These are phyloP conservation scores for Backusella tarrabulga DNA, from an alignment of 192 early-diverging fungal genomes.

Conservation along the genomic window DNA sequence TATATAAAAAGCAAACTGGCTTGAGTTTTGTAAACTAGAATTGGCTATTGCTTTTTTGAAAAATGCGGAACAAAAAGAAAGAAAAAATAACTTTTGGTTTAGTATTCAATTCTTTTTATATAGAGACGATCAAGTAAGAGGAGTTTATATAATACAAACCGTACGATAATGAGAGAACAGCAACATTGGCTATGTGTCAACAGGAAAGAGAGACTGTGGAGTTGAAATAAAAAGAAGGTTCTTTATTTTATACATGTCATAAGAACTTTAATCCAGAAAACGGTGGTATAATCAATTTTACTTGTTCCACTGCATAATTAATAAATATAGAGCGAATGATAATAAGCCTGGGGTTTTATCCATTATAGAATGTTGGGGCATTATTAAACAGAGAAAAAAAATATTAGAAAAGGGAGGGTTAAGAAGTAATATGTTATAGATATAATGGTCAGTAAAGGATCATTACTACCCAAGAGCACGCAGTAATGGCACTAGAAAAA, in stretches of 20 bases:
- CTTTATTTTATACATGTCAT: not conserved
- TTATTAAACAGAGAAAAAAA: not conserved
- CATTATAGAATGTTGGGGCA: not conserved
- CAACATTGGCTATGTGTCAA: not conserved
- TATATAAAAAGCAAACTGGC: not conserved
- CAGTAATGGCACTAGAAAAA: too few species aligned
- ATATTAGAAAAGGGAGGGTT: not conserved
- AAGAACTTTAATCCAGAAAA: conserved; percentile 2
- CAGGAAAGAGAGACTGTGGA: not conserved
- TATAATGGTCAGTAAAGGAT: not conserved
- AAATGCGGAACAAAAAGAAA: not conserved
- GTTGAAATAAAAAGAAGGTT: not conserved
- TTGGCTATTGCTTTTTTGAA: not conserved
- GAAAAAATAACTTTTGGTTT: not conserved
- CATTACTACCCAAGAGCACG: too few species aligned
- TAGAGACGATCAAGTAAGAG: not conserved
- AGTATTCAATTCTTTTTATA: not conserved
- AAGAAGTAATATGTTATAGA: not conserved
- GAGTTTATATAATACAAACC: not conserved
- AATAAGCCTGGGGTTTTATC: not conserved
- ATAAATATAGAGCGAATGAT: not conserved
- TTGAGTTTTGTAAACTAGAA: not conserved
- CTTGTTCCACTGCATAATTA: not conserved
- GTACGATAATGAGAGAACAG: not conserved
- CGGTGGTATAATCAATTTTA: not conserved